Percentiles rank a stretch among this genome's conserved stretches.
Conservation (phyloP, 1,284 basidiomycete species). For the Cutaneotrichosporon arboriforme region DNA sequence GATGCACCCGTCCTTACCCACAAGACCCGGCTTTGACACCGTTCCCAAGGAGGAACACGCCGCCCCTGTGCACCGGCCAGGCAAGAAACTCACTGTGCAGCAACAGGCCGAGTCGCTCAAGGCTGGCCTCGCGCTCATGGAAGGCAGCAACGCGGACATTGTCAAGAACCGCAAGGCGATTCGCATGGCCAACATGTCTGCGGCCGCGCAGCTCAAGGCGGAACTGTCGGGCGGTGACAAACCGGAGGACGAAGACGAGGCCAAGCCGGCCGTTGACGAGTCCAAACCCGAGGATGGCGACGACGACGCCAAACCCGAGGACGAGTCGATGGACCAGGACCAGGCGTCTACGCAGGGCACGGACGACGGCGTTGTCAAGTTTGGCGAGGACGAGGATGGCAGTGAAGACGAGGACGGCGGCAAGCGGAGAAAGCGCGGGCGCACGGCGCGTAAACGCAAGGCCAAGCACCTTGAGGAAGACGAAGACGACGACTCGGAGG, state of each 20-base stretch:
- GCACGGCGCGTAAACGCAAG: slow-evolving; percentile 59
- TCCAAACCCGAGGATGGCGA: slow-evolving; percentile 24
- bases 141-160: slow-evolving; percentile 72
- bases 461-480: slow-evolving; percentile 49
- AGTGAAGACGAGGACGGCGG: slow-evolving; percentile 27
- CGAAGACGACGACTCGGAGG: slow-evolving; percentile 29
- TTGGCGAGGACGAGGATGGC: slow-evolving; percentile 48
- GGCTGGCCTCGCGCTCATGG: slow-evolving; percentile 51
- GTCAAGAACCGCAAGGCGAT: slow-evolving; percentile 82
- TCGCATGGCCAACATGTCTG: slow-evolving; percentile 91
- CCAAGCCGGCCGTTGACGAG: slow-evolving; percentile 20
- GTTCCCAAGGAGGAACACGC: slow-evolving; percentile 54
- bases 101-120: slow-evolving; percentile 43
- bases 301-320: slow-evolving; percentile 12
- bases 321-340: slow-evolving; percentile 15
- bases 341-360: background rate
- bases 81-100: slow-evolving; percentile 26
- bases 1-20: slow-evolving; percentile 55
- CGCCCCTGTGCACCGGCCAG: slow-evolving; percentile 5
- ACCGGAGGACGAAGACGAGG: slow-evolving; percentile 13
- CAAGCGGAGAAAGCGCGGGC: slow-evolving; percentile 7
- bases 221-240: slow-evolving; percentile 61
- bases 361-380: slow-evolving; percentile 18
- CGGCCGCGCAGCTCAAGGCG: slow-evolving; percentile 87
- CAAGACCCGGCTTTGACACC: slow-evolving; percentile 57